Evolutionary conservation across 352 stramenopile genomes (phyloP), one percentile per base, ranked within the genome.

Genomic region (Pythium vanterpoolii): DNA sequence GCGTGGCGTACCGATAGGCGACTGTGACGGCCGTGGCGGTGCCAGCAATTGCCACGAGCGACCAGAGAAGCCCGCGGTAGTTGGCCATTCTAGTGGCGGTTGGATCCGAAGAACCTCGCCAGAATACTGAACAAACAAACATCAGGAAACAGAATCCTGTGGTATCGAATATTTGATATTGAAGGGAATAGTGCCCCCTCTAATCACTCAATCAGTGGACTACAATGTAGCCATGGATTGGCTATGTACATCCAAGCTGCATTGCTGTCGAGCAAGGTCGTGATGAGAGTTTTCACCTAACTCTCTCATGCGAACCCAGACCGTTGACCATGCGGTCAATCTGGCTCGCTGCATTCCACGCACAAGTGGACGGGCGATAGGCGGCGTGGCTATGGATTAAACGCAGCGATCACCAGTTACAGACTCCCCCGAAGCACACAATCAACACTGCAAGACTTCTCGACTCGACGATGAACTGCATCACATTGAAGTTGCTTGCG

Each of bases 1-100:
- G 74, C 16, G 80, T 89, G 24, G 70, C 76, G 60, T 83, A 87
- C 42, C 80, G 78, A 52, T 92, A 93, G 21, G 76, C 69, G 9
- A 89, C 48, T 18, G 74, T 61, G 7, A 72, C 80, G 16, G 75
- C 78, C 19, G 78, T 89, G 39, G 77, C 79, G 27, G 79, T 86
- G 45, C 84, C 84, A 1, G 80, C 79, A 51, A 90, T 78, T 10
- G 77, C 84, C 61, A 79, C 73, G 26, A 87, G 49, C 53, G 82
- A 83, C 79, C 71, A 88, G 28, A 90, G 48, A 56, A 79, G 77
- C n/a, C 76, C 79, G 10, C 72, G 69, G 34, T 77, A 82, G 49
- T 72, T 82, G 33, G 66, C 58, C 68, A 79, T 76, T 30, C 44
- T n/a, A n/a, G n/a, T n/a, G n/a, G 21, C 33, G 16, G 39, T 31